Percentiles rank a stretch among this genome's conserved stretches.
These are phyloP conservation scores for Tylopilus plumbeoviolaceoides DNA, from an alignment of 768 basidiomycete genomes.

Conservation along the genomic window DNA sequence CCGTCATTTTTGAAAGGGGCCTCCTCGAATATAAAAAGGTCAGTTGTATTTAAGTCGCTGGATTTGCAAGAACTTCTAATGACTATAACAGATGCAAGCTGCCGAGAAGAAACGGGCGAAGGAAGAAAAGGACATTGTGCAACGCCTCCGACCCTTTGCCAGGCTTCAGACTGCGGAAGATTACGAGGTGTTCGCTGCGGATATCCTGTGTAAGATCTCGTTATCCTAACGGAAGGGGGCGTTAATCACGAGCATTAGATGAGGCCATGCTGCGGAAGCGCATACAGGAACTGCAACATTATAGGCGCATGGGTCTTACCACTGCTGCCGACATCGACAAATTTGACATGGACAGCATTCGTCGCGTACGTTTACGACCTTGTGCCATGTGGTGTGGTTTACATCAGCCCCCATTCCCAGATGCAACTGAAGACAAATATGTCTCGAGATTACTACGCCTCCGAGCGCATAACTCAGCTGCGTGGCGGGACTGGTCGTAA, in stretches of 20 bases:
- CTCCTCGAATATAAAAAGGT: slow-evolving; percentile 95
- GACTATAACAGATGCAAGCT: slow-evolving; percentile 68
- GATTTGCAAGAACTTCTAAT: background rate
- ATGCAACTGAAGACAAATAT: slow-evolving; percentile 57
- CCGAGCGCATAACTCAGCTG: slow-evolving; percentile 48
- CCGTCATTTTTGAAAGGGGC: slow-evolving; percentile 87
- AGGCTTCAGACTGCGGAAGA: slow-evolving; percentile 88
- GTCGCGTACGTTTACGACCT: slow-evolving; percentile 50
- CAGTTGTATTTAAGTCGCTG: slow-evolving; percentile 10
- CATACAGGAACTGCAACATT: slow-evolving; percentile 89
- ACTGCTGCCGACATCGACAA: slow-evolving; percentile 88
- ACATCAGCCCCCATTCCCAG: slow-evolving; percentile 30
- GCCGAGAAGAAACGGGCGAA: slow-evolving; percentile 86
- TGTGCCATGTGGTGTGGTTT: background rate
- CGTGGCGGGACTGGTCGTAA: slow-evolving; percentile 48
- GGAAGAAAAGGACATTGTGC: slow-evolving; percentile 88
- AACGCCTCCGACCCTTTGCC: slow-evolving; percentile 87
- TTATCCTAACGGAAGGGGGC: background rate
- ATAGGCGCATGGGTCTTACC: slow-evolving; percentile 80
- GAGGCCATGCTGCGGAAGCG: slow-evolving; percentile 83
- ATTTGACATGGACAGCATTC: slow-evolving; percentile 71
- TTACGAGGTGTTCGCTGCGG: slow-evolving; percentile 82
- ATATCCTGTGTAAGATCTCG: slow-evolving; percentile 74
- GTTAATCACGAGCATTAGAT: slow-evolving; percentile 44
- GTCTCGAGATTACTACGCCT: slow-evolving; percentile 52